Conservation (phyloP, 1,284 basidiomycete species). For the Amylostereum chailletii region DNA sequence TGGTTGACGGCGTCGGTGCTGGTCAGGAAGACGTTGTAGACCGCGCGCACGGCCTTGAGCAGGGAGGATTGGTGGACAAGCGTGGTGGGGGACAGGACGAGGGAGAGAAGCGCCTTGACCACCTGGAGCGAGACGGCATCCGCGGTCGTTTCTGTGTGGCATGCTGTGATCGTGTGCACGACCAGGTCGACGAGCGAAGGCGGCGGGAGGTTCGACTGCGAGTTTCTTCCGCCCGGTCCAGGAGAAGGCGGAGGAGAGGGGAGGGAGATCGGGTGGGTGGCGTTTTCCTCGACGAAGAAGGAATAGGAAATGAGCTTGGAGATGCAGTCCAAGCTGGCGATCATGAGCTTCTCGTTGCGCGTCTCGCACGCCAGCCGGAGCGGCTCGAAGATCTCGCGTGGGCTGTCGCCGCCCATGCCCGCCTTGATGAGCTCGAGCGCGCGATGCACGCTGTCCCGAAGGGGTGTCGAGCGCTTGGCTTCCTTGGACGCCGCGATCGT, state of each 20-base stretch:
- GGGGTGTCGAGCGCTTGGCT: slow-evolving; percentile 74
- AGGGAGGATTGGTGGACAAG: slow-evolving; percentile 91
- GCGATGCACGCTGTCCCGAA: slow-evolving; percentile 74
- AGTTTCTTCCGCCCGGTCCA: slow-evolving; percentile 34
- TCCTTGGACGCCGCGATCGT: slow-evolving; percentile 84
- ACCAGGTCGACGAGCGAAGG: slow-evolving; percentile 84
- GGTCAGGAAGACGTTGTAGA: slow-evolving; percentile 93
- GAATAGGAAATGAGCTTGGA: slow-evolving; percentile 94
- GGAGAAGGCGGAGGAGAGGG: slow-evolving; percentile 70
- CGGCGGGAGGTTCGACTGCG: slow-evolving; percentile 43
- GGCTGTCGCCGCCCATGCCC: slow-evolving; percentile 60
- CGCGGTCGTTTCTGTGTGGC: slow-evolving; percentile 81
- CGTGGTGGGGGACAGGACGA: slow-evolving; percentile 80
- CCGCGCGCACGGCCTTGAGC: slow-evolving; percentile 90
- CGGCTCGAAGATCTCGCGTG: slow-evolving; percentile 87
- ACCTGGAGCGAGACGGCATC: slow-evolving; percentile 91
- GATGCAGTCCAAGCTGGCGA: slow-evolving; percentile 91
- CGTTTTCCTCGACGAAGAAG: slow-evolving; percentile 74
- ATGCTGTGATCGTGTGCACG: slow-evolving; percentile 88
- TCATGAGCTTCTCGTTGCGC: slow-evolving; percentile 83
- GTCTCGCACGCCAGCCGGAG: slow-evolving; percentile 92
- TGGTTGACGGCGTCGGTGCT: slow-evolving; percentile 88
- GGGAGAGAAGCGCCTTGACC: slow-evolving; percentile 84
- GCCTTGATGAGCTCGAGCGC: slow-evolving; percentile 79
- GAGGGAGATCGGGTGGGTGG: slow-evolving; percentile 24